Conservation (phyloP, 1,284 basidiomycete genomes). For the Fomitopsis betulina region DNA sequence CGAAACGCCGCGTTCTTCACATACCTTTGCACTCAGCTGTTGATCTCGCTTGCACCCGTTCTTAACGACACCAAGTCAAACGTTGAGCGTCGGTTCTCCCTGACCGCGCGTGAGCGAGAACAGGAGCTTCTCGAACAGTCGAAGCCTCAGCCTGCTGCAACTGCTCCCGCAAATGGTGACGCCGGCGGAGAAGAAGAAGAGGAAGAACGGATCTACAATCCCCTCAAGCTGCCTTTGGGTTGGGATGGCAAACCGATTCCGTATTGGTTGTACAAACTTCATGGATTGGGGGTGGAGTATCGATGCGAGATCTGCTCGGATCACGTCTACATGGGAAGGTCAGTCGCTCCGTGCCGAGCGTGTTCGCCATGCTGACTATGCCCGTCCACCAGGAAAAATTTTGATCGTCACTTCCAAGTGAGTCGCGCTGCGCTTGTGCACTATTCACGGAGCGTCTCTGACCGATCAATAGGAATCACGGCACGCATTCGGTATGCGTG, state of each 20-base stretch:
- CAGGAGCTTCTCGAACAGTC: conserved; percentile 87
- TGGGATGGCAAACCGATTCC: conserved; percentile 99
- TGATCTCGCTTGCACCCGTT: conserved; percentile 59
- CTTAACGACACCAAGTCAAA: conserved; percentile 91
- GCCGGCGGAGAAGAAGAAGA: conserved; percentile 76
- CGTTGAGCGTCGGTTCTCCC: conserved; percentile 92
- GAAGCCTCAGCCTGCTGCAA: conserved; percentile 57
- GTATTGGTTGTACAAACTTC: conserved; percentile 98
- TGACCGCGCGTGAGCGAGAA: conserved; percentile 95
- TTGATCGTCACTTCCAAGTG: conserved; percentile 88
- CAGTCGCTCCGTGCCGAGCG: conserved; percentile 17
- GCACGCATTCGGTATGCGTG: conserved; percentile 98
- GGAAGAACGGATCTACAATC: conserved; percentile 95
- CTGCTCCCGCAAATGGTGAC: conserved; percentile 38
- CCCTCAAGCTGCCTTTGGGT: conserved; percentile 93
- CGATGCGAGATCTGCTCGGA: conserved; percentile 98
- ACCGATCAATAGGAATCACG: conserved; percentile 69
- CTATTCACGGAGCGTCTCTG: not conserved
- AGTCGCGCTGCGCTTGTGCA: conserved; percentile 4
- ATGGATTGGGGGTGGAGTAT: conserved; percentile 96
- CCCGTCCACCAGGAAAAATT: conserved; percentile 70
- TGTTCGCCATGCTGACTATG: not conserved
- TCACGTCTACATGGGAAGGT: conserved; percentile 93
- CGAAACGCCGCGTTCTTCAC: conserved; percentile 72
- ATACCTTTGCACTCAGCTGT: conserved; percentile 64